phyloP scores from a whole-genome alignment of 768 basidiomycete genomes.

The Melanogaster broomeanus region DNA sequence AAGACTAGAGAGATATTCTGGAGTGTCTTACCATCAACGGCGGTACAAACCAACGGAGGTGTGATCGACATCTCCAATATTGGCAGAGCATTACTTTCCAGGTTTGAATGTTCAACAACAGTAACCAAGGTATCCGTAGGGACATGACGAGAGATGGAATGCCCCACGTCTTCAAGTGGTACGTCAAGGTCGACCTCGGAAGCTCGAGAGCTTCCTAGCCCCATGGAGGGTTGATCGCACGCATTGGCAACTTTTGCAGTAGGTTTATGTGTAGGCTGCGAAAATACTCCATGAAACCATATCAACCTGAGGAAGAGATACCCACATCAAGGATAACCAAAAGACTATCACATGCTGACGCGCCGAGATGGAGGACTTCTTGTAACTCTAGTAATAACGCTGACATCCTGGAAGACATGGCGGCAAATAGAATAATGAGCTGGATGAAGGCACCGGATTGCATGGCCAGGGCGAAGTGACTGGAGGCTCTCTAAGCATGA shows the following conservation, averaged over 20 bases:
- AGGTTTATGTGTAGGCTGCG: slow-evolving; percentile 15
- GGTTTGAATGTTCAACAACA: not conserved
- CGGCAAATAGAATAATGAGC: slow-evolving; percentile 60
- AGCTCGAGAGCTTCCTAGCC: not conserved
- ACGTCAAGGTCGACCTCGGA: slow-evolving; percentile 2
- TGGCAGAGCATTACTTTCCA: not conserved
- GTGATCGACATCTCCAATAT: not conserved
- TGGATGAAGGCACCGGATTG: slow-evolving; percentile 76
- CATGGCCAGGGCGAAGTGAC: slow-evolving; percentile 63
- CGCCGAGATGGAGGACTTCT: slow-evolving; percentile 35
- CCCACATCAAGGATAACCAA: slow-evolving; percentile 36
- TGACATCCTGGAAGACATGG: slow-evolving; percentile 60
- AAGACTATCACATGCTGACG: slow-evolving; percentile 29
- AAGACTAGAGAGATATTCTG: not conserved
- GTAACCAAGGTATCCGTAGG: not conserved
- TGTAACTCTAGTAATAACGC: slow-evolving; percentile 45
- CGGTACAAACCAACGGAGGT: not conserved
- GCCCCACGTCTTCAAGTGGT: slow-evolving; percentile 16
- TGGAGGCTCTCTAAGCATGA: slow-evolving; percentile 26
- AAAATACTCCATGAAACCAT: slow-evolving; percentile 4
- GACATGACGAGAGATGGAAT: slow-evolving; percentile 7
- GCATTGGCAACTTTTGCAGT: not conserved
- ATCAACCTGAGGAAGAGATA: not conserved
- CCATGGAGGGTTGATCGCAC: not conserved
- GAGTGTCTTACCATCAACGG: slow-evolving; percentile 6